A percentile compares a stretch with the other conserved stretches of the same genome.
Conservation (phyloP, 2,329 filamentous ascomycete genomes). For the Fusarium nelsonii region DNA sequence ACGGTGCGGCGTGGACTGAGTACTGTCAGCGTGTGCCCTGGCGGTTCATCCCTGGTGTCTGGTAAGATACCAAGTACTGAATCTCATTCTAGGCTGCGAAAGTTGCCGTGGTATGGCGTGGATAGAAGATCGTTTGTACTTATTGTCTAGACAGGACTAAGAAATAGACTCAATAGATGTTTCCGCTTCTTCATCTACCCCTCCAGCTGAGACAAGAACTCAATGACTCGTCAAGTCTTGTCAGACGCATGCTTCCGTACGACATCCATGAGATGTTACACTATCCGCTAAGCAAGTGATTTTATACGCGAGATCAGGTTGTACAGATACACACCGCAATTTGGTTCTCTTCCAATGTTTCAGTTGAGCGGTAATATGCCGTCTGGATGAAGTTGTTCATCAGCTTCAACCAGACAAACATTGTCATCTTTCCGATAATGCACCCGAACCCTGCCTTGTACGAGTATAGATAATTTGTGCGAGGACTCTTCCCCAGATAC, state of each 20-base stretch:
- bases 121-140: background rate
- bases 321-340: background rate
- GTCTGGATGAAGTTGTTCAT: background rate
- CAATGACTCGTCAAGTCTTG: too few species aligned
- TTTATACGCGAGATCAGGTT: background rate
- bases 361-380: rapidly evolving
- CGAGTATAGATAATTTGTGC: background rate
- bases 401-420: background rate
- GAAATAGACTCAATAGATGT: conserved; percentile 1
- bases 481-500: rapidly evolving
- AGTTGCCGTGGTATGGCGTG: background rate
- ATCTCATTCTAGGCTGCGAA: background rate
- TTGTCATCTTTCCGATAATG: background rate
- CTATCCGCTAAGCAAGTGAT: rapidly evolving
- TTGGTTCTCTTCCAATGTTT: background rate
- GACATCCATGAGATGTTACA: background rate
- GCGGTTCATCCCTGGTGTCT: conserved; percentile 55
- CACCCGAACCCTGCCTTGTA: background rate
- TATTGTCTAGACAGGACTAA: background rate
- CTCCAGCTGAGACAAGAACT: background rate
- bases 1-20: conserved; percentile 58
- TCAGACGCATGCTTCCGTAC: too few species aligned
- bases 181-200: background rate
- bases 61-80: conserved; percentile 26
- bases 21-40: conserved; percentile 58